Base-by-base conservation (phyloP, 106 monocot genomes). In the Dendrobium chrysotoxum region DNA sequence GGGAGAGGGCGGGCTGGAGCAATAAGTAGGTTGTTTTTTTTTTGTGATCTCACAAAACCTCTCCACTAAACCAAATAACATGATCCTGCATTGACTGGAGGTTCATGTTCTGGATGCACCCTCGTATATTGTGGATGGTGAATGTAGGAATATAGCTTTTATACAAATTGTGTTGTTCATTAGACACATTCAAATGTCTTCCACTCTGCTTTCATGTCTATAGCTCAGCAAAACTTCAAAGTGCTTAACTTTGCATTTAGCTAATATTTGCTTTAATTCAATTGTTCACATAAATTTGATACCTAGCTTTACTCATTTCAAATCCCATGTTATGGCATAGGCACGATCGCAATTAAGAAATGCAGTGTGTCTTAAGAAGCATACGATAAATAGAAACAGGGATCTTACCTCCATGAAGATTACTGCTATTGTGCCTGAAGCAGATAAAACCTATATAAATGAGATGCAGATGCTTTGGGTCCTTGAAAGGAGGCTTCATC, bases 391-490 rank as follows among this genome's bases (percentile, higher is more conserved):
- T 71, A 83, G 18, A 50, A 13, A 50, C 15, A 15, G 50, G 15
- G 2, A 13, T 13, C 50, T 50, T 13, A 15, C 50, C 50, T 15
- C 50, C 12, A 64, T 1, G 64, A 65, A 25, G 23, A 65, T 26
- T 28, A 47, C 67, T 10, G 53, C 25, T 30, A 3, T 47, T 15
- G 58, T 77, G 0, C 46, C n/a, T 50, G 50, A 50, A 50, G 50
- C 11, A 50, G 82, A 82, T 44, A 76, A 78, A 23, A 77, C 53
- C 53, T 78, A 82, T 67, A 70, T 82, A 7, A 50, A 23, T 75
- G 68, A 45, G 75, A 45, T 93, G 45, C 90, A 90, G 78, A 86
- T 86, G 46, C 31, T 93, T n/a, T 86, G 77, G 73, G 75, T 53
- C 31, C 81, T 93, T 45, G 53, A 88, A 47, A 78, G 83, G 7